phyloP scores from a whole-genome alignment of 2,329 filamentous ascomycete species.

The Verticillium klebahnii region DNA sequence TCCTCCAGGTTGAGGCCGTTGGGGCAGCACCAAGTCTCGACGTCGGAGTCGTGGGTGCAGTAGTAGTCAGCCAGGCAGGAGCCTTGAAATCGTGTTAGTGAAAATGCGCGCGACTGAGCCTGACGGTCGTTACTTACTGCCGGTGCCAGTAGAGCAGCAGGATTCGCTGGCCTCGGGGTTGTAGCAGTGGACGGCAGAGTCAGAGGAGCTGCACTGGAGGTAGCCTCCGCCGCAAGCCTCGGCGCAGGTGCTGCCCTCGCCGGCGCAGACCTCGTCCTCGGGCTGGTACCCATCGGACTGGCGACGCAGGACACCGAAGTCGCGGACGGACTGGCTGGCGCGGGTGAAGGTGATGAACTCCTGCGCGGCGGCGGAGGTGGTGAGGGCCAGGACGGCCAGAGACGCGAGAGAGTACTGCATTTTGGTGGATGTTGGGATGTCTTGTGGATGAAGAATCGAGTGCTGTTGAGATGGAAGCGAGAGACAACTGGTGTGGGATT shows the following conservation, averaged over 20 bases:
- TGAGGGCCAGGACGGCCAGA: constrained; percentile 13
- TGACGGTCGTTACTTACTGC: constrained; percentile 42
- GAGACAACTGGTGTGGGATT: background rate
- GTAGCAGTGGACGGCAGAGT: constrained; percentile 53
- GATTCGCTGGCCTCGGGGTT: constrained; percentile 44
- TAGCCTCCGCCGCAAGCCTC: constrained; percentile 50
- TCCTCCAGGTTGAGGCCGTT: constrained; percentile 45
- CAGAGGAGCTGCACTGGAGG: constrained; percentile 43
- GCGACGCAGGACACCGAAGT: constrained; percentile 38
- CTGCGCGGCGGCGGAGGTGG: constrained; percentile 11
- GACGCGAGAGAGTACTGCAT: constrained; percentile 15
- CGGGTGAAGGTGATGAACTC: constrained; percentile 24
- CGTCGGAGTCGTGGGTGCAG: constrained; percentile 50
- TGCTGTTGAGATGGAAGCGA: background rate
- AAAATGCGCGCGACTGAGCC: background rate
- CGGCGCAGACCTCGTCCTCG: constrained; percentile 40
- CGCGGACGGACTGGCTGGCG: constrained; percentile 26
- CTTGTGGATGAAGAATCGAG: background rate
- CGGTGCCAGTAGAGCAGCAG: constrained; percentile 53
- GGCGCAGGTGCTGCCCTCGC: constrained; percentile 43
- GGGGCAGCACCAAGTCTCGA: constrained; percentile 58
- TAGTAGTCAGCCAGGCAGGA: constrained; percentile 58
- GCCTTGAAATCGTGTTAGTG: constrained; percentile 32
- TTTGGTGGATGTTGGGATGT: constrained; percentile 1
- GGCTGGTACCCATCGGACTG: constrained; percentile 44